A percentile compares a stretch with the other conserved stretches of the same genome.
phyloP scores from a whole-genome alignment of 345 rosid genomes.

The Syzygium grande region DNA sequence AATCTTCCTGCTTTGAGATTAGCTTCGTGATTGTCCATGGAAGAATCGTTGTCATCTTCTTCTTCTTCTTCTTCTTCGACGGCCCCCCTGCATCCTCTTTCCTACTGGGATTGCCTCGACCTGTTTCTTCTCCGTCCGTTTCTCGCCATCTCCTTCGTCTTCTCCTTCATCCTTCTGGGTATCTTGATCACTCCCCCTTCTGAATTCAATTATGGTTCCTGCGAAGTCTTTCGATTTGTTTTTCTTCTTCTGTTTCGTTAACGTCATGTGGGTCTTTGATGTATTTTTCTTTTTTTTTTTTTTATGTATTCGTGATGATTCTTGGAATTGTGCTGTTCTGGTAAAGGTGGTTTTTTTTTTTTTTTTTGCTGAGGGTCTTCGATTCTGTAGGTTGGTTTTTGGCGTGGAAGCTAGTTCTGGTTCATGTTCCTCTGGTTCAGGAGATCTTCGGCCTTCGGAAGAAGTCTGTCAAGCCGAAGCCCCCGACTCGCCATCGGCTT shows the following conservation, averaged over 20 bases:
- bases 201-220: background rate
- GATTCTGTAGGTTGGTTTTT: constrained; percentile 57
- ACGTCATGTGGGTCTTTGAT: background rate
- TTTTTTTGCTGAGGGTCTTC: background rate
- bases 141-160: constrained; percentile 43
- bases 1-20: background rate
- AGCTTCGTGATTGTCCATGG: constrained; percentile 5
- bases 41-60: background rate
- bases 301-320: background rate
- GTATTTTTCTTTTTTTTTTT: no score
- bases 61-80: constrained; percentile 2
- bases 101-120: constrained; percentile 14
- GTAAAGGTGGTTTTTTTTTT: background rate
- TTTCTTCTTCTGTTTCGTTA: background rate
- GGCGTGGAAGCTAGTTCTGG: constrained; percentile 88
- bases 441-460: constrained; percentile 73
- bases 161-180: constrained; percentile 51
- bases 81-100: constrained; percentile 1
- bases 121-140: constrained; percentile 48
- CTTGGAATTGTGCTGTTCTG: background rate
- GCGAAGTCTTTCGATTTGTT: background rate
- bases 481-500: constrained; percentile 28
- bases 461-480: constrained; percentile 47
- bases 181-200: background rate
- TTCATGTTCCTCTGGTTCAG: constrained; percentile 78